Percentiles rank a stretch among this genome's conserved stretches.
phyloP scores from a whole-genome alignment of 805 yeast species.

The Wickerhamomyces bisporus region DNA sequence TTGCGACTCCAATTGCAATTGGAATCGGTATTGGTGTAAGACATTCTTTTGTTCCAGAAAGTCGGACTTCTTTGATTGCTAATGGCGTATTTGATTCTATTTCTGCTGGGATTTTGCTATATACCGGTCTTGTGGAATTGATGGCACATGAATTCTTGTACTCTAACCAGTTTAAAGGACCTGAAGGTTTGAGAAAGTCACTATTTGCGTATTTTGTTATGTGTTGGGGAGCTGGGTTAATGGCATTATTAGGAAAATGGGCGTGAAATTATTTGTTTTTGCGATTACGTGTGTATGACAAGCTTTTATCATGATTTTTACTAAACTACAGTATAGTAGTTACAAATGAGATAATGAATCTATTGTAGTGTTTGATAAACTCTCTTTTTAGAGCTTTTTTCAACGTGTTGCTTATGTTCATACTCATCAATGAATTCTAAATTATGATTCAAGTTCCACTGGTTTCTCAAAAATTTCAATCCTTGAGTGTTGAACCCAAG shows the following conservation, averaged over 20 bases:
- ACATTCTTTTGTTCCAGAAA: slow-evolving; percentile 51
- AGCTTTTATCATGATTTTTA: too few species aligned
- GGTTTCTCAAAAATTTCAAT: slow-evolving; percentile 61
- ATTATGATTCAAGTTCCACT: slow-evolving; percentile 76
- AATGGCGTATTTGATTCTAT: slow-evolving; percentile 73
- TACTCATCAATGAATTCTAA: slow-evolving; percentile 67
- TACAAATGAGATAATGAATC: too few species aligned
- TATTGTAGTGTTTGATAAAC: slow-evolving; percentile 50
- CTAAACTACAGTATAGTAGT: too few species aligned
- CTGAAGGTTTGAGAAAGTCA: slow-evolving; percentile 46
- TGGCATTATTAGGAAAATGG: slow-evolving; percentile 77
- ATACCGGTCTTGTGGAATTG: slow-evolving; percentile 73
- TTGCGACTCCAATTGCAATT: slow-evolving; percentile 70
- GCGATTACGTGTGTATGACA: too few species aligned
- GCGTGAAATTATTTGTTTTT: slow-evolving; percentile 39
- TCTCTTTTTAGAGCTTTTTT: slow-evolving; percentile 62
- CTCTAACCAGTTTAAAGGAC: slow-evolving; percentile 60
- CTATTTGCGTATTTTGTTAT: slow-evolving; percentile 45
- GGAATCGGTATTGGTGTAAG: slow-evolving; percentile 79
- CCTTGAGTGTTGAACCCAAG: slow-evolving; percentile 87
- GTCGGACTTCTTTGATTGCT: slow-evolving; percentile 54
- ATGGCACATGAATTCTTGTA: slow-evolving; percentile 73
- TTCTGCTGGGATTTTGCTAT: slow-evolving; percentile 72
- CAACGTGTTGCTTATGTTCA: slow-evolving; percentile 49
- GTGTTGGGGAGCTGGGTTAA: slow-evolving; percentile 65